Base-by-base conservation (phyloP, 1,284 basidiomycete genomes). In the Leccinum variabile region DNA sequence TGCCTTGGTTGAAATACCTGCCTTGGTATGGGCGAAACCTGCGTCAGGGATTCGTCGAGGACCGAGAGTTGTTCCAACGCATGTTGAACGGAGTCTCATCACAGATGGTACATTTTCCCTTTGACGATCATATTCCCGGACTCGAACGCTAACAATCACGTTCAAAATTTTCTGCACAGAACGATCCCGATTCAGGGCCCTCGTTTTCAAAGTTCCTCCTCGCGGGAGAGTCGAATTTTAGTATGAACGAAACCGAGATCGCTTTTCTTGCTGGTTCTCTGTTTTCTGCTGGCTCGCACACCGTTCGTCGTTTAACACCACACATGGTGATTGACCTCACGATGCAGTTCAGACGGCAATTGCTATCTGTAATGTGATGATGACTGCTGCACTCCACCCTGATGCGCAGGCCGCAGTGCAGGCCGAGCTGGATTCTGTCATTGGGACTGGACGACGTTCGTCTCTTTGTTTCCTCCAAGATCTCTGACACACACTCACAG, bases 191-290 rank as follows among this genome's bases (percentile, higher is more conserved):
- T 39, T 62, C 59, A 7, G 39, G 59, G 1, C 55, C 33, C 2
- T 63, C 59, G n/a, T 66, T 65, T 41, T 63, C 22, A 39, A 68
- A 68, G 30, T 53, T 37, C 9, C 66, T 65, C 5, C 66, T 66
- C 7, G 3, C 25, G 3, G 35, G 39, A 37, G 53, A 66, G 22
- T 28, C 37, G 1, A 54, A 66, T 30, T 56, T 57, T 3, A 49
- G 63, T 55, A 33, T 63, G n/a, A 13, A 57, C 7, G 63, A 65
- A 25, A 55, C 30, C 6, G 56, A 68, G 39, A 63, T 68, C 56
- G 65, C 64, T 3, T 65, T 67, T 41, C 57, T 65, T 22, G 46
- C 56, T 8, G 59, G 63, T 5, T 1, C 7, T 14, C 10, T 56
- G 49, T 66, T 63, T 44, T 3, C 56, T 50, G 66, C 33, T n/a